phyloP scores from a whole-genome alignment of 208 protist genomes.

The Phytomonas sp. region DNA sequence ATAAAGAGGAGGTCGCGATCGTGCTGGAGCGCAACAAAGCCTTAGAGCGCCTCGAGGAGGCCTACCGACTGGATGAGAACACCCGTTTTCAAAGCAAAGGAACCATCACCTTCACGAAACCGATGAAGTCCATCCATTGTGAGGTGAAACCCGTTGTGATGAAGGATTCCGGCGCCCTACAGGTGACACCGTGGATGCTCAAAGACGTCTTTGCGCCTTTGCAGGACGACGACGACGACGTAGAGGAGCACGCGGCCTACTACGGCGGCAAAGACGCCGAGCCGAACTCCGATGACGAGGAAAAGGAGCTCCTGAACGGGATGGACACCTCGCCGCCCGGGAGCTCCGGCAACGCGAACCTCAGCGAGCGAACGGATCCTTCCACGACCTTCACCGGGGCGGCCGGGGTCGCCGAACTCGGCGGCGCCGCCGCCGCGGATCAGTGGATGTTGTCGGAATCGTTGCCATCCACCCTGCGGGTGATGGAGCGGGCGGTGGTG shows the following conservation, averaged over 20 bases:
- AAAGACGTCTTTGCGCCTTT: slow-evolving; percentile 62
- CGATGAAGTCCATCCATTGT: slow-evolving; percentile 79
- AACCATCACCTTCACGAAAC: slow-evolving; percentile 67
- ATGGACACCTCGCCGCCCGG: not conserved
- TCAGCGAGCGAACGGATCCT: not conserved
- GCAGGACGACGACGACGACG: slow-evolving; percentile 40
- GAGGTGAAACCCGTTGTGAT: slow-evolving; percentile 65
- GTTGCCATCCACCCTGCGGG: slow-evolving; percentile 65
- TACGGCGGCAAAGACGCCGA: slow-evolving; percentile 4
- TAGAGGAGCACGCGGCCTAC: slow-evolving; percentile 23
- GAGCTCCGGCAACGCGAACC: slow-evolving; percentile 5
- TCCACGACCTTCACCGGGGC: slow-evolving; percentile 7
- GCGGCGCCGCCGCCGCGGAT: slow-evolving; percentile 8
- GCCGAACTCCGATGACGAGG: slow-evolving; percentile 37
- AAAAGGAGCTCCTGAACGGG: slow-evolving; percentile 25
- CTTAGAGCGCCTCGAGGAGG: slow-evolving; percentile 41
- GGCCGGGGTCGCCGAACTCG: not conserved
- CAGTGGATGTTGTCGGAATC: slow-evolving; percentile 80
- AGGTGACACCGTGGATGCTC: slow-evolving; percentile 88
- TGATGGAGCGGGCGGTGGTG: slow-evolving; percentile 90
- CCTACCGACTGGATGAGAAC: slow-evolving; percentile 56
- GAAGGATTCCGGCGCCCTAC: slow-evolving; percentile 43
- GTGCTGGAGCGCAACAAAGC: slow-evolving; percentile 43
- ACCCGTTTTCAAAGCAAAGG: slow-evolving; percentile 74
- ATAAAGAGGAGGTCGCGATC: slow-evolving; percentile 25